phyloP scores from a whole-genome alignment of 352 stramenopile genomes.

The Phytophthora megakarya region DNA sequence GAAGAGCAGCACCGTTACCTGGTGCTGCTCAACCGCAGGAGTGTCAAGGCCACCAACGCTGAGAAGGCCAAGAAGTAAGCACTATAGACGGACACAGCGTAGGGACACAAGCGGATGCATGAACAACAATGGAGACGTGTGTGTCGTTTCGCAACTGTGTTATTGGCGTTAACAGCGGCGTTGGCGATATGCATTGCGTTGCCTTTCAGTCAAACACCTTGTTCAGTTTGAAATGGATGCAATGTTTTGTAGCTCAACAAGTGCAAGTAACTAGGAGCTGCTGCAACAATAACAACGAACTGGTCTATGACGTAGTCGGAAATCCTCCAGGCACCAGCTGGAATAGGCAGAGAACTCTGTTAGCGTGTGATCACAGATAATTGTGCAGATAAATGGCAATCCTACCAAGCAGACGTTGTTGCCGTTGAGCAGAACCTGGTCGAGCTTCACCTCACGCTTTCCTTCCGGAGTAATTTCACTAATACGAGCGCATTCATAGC shows the following conservation, averaged over 20 bases:
- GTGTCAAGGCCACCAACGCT: slow-evolving; percentile 78
- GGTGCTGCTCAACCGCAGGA: slow-evolving; percentile 68
- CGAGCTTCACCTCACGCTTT: slow-evolving; percentile 87
- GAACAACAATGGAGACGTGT: slow-evolving; percentile 21
- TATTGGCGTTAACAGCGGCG: background rate
- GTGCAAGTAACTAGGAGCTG: too few species aligned
- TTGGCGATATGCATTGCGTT: background rate
- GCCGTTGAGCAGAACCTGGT: slow-evolving; percentile 98
- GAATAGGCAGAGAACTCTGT: slow-evolving; percentile 7
- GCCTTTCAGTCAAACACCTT: slow-evolving; percentile 1
- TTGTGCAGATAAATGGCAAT: background rate
- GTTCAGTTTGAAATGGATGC: slow-evolving; percentile 2
- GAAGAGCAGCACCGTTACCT: slow-evolving; percentile 84
- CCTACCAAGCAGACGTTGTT: slow-evolving; percentile 96
- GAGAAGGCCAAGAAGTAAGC: slow-evolving; percentile 88
- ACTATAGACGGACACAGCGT: slow-evolving; percentile 17
- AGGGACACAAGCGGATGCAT: slow-evolving; percentile 11
- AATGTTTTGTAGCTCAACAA: slow-evolving; percentile 10
- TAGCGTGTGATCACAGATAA: slow-evolving; percentile 1
- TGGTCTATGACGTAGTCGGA: slow-evolving; percentile 42
- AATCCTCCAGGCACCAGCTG: slow-evolving; percentile 85
- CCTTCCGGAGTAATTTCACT: slow-evolving; percentile 88
- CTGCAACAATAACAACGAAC: too few species aligned
- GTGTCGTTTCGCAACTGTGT: slow-evolving; percentile 19
- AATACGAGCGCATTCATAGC: background rate